Evolutionary conservation across 306 rosid genomes (phyloP), one percentile per base, ranked within the genome.

Genomic region (Arachis hypogaea): DNA sequence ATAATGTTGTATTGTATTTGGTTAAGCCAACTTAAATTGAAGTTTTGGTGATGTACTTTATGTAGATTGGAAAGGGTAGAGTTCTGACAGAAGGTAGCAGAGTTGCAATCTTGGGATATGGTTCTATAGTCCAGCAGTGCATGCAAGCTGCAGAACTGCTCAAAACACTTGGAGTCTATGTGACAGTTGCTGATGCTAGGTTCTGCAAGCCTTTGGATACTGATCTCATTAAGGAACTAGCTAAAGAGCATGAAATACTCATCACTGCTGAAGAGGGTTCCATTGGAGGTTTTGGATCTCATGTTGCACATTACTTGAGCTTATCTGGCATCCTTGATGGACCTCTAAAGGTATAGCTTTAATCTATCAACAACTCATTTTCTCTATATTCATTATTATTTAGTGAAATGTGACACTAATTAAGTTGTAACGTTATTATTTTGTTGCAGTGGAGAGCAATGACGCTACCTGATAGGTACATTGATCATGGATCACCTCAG

Each of bases 271-370:
- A 93, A 68, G 97, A 93, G 82, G 97, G 97, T 68, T 86, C 97
- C 7, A 85, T 93, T 52, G 98, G 98, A 68, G 98, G 97, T 56
- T 93, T 93, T 78, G 98, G 97, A 47, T 93, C 98, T 66, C 98
- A 93, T 52, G 98, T 93, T 9, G 82, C 93, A 56, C 90, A 93
- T 22, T 89, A 77, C 86, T 80, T 91, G 74, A 81, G 91, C 87
- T 80, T 93, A 69, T 65, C 83, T n/a, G 92, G 97, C 63, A 83
- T 88, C 82, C 79, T 93, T 18, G 98, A 93, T 76, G 92, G 93
- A 66, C 84, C 84, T 56, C 83, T 91, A 28, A 91, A 93, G 94
- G 98, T 93, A 88, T 73, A 44, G 9, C 74, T 40, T 63, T 78
- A 52, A 42, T 71, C 18, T 43, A 30, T 10, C 16, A 3, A 30